Evolutionary conservation across 2,329 filamentous ascomycete species (phyloP).

Genomic region (Aspergillus ochraceus): DNA sequence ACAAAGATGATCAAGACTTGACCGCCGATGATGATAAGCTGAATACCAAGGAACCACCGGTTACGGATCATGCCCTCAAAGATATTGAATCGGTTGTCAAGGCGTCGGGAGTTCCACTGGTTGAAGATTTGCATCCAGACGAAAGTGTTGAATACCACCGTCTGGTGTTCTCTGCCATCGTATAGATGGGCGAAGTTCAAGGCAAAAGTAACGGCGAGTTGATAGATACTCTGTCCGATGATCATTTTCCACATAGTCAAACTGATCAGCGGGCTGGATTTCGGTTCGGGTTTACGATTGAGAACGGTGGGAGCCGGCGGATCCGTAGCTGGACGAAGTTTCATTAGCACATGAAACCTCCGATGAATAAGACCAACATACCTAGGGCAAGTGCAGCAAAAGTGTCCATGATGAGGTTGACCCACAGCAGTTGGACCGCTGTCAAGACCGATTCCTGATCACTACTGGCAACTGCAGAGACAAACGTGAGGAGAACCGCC

Average conservation of each 20-base stretch:
- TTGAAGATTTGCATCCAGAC: constrained; percentile 53
- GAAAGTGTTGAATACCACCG: constrained; percentile 47
- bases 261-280: constrained; percentile 47
- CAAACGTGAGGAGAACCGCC: constrained; percentile 64
- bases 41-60: constrained; percentile 59
- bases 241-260: constrained; percentile 51
- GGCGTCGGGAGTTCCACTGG: constrained; percentile 49
- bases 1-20: constrained; percentile 73
- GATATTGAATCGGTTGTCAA: constrained; percentile 47
- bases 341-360: not conserved
- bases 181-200: constrained; percentile 47
- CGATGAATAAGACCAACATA: constrained; percentile 12
- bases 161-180: constrained; percentile 31
- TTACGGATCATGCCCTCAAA: constrained; percentile 45
- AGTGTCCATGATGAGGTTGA: constrained; percentile 70
- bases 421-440: constrained; percentile 67
- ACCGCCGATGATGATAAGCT: constrained; percentile 65
- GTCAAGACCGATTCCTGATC: constrained; percentile 62
- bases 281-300: constrained; percentile 52
- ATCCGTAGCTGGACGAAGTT: constrained; percentile 52
- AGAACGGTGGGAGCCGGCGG: constrained; percentile 60
- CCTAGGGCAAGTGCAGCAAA: constrained; percentile 63
- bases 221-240: constrained; percentile 45
- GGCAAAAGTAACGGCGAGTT: constrained; percentile 43
- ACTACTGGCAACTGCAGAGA: constrained; percentile 60